Evolutionary conservation across 108 stramenopile genomes (phyloP).

Genomic region (Fistulifera pelliculosa): DNA sequence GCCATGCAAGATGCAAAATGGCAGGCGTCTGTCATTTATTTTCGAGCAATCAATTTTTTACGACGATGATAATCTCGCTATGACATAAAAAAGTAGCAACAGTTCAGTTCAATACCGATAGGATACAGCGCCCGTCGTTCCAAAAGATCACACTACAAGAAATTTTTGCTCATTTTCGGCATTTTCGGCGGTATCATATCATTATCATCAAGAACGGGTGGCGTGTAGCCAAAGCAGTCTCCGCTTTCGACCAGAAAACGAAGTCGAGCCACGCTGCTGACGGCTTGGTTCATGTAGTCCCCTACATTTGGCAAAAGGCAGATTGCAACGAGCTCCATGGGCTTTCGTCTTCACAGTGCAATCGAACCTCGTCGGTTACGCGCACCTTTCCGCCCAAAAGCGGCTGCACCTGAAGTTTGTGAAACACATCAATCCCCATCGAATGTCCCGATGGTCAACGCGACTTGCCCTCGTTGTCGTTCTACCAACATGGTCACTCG

Average conservation of each 20-base stretch:
- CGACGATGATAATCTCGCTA: no score
- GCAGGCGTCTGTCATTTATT: no score
- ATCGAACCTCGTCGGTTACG: slow-evolving; percentile 43
- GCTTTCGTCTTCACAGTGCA: slow-evolving; percentile 25
- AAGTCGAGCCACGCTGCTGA: slow-evolving; percentile 49
- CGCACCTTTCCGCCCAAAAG: slow-evolving; percentile 18
- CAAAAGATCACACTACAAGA: no score
- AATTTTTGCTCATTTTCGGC: no score
- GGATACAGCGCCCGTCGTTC: no score
- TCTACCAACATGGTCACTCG: slow-evolving; percentile 65
- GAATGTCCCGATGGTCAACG: slow-evolving; percentile 53
- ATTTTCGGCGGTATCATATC: neutral
- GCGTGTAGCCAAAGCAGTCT: slow-evolving; percentile 4
- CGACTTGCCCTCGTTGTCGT: slow-evolving; percentile 44
- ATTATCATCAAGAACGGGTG: neutral
- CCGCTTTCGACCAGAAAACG: slow-evolving; percentile 40
- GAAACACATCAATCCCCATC: slow-evolving; percentile 41
- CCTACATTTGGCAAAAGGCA: slow-evolving; percentile 28
- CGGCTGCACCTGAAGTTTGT: slow-evolving; percentile 34
- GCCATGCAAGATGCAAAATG: no score
- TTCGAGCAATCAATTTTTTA: no score
- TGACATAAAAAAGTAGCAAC: no score
- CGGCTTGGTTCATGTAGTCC: slow-evolving; percentile 55
- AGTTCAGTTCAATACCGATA: no score
- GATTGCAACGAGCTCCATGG: slow-evolving; percentile 19